A percentile compares a stretch with the other conserved stretches of the same genome.
Evolutionary conservation across 2,329 filamentous ascomycete species (phyloP).

Genomic region (Hymenoscyphus linearis): DNA sequence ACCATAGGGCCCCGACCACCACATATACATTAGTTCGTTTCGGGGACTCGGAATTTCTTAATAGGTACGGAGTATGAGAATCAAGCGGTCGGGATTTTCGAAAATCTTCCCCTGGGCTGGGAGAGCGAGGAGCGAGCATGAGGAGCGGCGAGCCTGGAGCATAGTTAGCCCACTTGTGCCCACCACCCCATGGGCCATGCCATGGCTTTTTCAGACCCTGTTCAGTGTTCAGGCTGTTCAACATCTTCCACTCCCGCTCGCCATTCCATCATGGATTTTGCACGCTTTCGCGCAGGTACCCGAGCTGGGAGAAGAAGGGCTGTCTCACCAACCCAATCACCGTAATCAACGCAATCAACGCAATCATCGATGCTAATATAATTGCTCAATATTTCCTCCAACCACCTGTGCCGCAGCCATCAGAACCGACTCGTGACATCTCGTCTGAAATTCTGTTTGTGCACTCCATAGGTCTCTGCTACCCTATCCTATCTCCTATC

Average conservation of each 20-base stretch:
- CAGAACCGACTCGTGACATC: not conserved
- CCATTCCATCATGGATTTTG: conserved; percentile 1
- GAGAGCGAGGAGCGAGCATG: no score
- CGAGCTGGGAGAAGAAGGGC: not conserved
- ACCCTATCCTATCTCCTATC: no score
- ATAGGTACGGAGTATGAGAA: no score
- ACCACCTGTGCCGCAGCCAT: not conserved
- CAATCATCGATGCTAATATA: not conserved
- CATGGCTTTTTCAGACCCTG: not conserved
- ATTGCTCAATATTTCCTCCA: not conserved
- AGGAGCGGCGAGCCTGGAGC: no score
- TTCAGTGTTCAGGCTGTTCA: no score
- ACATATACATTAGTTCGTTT: not conserved
- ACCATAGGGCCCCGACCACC: not conserved
- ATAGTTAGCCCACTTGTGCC: no score
- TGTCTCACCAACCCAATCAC: conserved; percentile 1
- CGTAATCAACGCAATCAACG: no score
- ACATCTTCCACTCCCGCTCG: conserved; percentile 2
- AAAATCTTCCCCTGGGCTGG: not conserved
- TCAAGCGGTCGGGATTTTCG: not conserved
- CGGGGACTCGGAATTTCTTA: not conserved
- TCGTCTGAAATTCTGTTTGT: conserved; percentile 1
- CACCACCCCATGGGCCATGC: no score
- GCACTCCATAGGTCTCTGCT: no score
- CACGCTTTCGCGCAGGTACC: conserved; percentile 8